phyloP scores from a whole-genome alignment of 169 alveolate genomes.

The Plasmodium yoelii region DNA sequence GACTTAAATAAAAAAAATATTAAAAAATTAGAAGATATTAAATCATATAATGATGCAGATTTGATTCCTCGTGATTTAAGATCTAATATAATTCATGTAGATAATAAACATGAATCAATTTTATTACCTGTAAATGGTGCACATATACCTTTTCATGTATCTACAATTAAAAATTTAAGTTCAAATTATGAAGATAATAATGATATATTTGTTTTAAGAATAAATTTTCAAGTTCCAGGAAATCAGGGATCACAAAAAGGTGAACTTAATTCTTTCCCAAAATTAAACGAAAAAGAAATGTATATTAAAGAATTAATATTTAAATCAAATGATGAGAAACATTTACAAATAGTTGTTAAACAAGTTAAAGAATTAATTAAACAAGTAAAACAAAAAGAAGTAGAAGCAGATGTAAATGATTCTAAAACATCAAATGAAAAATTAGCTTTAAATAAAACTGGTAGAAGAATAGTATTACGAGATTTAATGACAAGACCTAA shows the following conservation, averaged over 20 bases:
- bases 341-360: conserved; percentile 87
- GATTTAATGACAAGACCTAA: conserved; percentile 89
- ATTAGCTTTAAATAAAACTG: conserved; percentile 86
- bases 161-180: conserved; percentile 92
- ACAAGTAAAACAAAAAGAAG: conserved; percentile 93
- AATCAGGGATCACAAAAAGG: conserved; percentile 88
- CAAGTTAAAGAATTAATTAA: conserved; percentile 95
- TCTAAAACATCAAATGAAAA: conserved; percentile 93
- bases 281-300: conserved; percentile 86
- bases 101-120: conserved; percentile 88
- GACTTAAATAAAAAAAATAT: conserved; percentile 84
- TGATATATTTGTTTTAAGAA: conserved; percentile 89
- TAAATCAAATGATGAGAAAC: conserved; percentile 91
- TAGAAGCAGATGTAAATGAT: conserved; percentile 92
- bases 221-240: conserved; percentile 95
- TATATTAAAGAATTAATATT: conserved; percentile 95
- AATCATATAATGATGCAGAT: conserved; percentile 86
- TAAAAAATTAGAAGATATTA: conserved; percentile 89
- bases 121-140: conserved; percentile 91
- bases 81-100: conserved; percentile 89
- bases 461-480: conserved; percentile 85
- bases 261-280: conserved; percentile 87
- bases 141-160: conserved; percentile 92
- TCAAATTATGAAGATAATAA: conserved; percentile 91
- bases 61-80: conserved; percentile 89